phyloP scores from a whole-genome alignment of 257 asterid genomes.

The Plantago elongata region DNA sequence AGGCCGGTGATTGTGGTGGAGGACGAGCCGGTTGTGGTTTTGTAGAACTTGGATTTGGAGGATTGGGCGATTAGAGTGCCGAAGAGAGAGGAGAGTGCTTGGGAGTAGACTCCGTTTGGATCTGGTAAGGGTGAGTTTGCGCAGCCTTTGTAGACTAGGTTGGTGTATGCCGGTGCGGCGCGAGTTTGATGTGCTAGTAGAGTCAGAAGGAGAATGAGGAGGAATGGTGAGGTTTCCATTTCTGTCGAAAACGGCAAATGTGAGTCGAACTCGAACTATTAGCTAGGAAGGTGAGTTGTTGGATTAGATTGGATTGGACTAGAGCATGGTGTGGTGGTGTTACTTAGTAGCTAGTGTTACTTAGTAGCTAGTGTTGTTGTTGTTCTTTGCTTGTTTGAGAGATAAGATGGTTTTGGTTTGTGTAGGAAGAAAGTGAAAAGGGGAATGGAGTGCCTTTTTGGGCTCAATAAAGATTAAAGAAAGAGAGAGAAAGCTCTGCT shows the following conservation, averaged over 20 bases:
- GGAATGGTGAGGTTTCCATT: too few relatives aligned
- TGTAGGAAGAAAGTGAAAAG: too few relatives aligned
- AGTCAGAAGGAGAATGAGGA: constrained; percentile 27
- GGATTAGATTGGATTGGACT: too few relatives aligned
- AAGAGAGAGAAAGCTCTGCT: too few relatives aligned
- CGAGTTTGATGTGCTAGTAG: constrained; percentile 35
- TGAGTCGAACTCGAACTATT: too few relatives aligned
- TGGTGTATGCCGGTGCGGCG: constrained; percentile 63
- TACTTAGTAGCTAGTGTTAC: too few relatives aligned
- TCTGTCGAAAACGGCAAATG: too few relatives aligned
- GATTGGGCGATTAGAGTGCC: constrained; percentile 85
- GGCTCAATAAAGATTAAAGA: constrained; percentile 1
- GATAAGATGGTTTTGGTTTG: too few relatives aligned
- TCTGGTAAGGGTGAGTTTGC: constrained; percentile 77
- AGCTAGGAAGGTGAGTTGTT: too few relatives aligned
- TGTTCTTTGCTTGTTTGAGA: too few relatives aligned
- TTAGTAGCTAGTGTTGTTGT: too few relatives aligned
- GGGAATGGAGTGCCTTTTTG: constrained; percentile 33
- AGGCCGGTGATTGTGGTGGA: constrained; percentile 72
- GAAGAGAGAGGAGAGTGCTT: constrained; percentile 75
- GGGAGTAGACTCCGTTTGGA: constrained; percentile 84
- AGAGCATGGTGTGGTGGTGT: too few relatives aligned
- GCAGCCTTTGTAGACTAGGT: constrained; percentile 86
- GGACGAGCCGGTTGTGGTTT: constrained; percentile 60
- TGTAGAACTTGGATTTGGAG: constrained; percentile 72